Conservation (phyloP, 2,329 filamentous ascomycete genomes). For the Aspergillaceae sp. region DNA sequence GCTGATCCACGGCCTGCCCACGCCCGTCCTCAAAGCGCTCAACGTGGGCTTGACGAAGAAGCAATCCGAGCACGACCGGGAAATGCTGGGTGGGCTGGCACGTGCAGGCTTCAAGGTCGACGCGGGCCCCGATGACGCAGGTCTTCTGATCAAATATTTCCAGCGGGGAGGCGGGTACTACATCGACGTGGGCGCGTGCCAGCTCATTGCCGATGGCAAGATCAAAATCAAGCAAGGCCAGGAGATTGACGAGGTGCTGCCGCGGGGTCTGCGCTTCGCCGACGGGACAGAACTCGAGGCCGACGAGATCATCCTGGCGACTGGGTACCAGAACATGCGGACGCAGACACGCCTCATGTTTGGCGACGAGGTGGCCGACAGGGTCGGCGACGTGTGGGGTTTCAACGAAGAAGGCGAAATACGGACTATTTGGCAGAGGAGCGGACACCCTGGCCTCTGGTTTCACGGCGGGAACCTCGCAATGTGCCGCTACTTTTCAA, state of each 20-base stretch:
- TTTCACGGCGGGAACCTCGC: slow-evolving; percentile 31
- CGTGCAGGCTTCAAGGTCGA: slow-evolving; percentile 22
- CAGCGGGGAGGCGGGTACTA: slow-evolving; percentile 26
- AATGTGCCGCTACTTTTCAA: slow-evolving; percentile 28
- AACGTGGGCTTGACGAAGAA: slow-evolving; percentile 12
- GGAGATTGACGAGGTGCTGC: slow-evolving; percentile 13
- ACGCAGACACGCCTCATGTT: slow-evolving; percentile 16
- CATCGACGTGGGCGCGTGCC: slow-evolving; percentile 24
- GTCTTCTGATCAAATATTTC: slow-evolving; percentile 19
- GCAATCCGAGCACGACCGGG: slow-evolving; percentile 15
- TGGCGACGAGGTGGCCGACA: slow-evolving; percentile 15
- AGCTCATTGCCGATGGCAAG: slow-evolving; percentile 20
- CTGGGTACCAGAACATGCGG: slow-evolving; percentile 19
- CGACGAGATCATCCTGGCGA: slow-evolving; percentile 24
- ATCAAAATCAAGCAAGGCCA: slow-evolving; percentile 22
- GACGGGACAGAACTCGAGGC: slow-evolving; percentile 17
- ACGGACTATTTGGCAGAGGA: slow-evolving; percentile 23
- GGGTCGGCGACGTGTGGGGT: slow-evolving; percentile 19
- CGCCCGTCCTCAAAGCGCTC: slow-evolving; percentile 8
- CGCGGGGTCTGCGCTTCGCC: slow-evolving; percentile 18
- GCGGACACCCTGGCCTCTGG: slow-evolving; percentile 30
- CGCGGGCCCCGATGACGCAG: slow-evolving; percentile 29
- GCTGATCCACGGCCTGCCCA: not conserved
- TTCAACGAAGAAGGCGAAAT: slow-evolving; percentile 22
- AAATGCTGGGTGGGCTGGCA: slow-evolving; percentile 16